Evolutionary conservation across 225 moss, liverwort and hornwort species (phyloP).

Genomic region (Pseudoscleropodium purum): DNA sequence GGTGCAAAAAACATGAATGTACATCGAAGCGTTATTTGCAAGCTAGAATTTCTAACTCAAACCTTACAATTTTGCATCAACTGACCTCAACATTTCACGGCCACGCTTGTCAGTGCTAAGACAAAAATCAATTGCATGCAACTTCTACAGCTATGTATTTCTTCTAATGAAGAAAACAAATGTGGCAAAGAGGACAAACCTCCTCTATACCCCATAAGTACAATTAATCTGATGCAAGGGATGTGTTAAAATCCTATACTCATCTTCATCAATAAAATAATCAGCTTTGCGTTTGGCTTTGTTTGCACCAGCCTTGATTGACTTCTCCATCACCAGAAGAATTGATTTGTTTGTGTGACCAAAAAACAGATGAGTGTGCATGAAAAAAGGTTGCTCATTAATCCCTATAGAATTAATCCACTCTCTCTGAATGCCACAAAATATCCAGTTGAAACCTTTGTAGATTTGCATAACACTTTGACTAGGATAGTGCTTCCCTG

Average conservation of each 20-base stretch:
- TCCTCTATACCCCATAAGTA: neutral
- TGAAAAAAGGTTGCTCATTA: neutral
- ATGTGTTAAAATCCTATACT: neutral
- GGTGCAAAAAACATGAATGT: too few relatives aligned
- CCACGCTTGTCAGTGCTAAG: neutral
- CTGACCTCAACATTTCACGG: neutral
- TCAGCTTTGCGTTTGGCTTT: neutral
- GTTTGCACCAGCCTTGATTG: neutral
- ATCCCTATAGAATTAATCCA: neutral
- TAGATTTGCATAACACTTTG: neutral
- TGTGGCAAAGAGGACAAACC: neutral
- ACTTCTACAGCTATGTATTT: neutral
- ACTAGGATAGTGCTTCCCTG: neutral
- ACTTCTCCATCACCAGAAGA: neutral
- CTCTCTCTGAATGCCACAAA: neutral
- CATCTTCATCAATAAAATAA: neutral
- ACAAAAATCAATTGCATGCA: neutral
- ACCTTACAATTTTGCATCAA: neutral
- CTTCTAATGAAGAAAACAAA: neutral
- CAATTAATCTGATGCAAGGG: neutral
- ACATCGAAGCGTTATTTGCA: too few relatives aligned
- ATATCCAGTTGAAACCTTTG: neutral
- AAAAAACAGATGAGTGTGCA: neutral
- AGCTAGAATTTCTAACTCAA: accelerated
- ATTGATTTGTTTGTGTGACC: neutral